These are phyloP conservation scores for Phaeodactylum tricornutum DNA, from an alignment of 108 stramenopile genomes.

Conservation along the genomic window DNA sequence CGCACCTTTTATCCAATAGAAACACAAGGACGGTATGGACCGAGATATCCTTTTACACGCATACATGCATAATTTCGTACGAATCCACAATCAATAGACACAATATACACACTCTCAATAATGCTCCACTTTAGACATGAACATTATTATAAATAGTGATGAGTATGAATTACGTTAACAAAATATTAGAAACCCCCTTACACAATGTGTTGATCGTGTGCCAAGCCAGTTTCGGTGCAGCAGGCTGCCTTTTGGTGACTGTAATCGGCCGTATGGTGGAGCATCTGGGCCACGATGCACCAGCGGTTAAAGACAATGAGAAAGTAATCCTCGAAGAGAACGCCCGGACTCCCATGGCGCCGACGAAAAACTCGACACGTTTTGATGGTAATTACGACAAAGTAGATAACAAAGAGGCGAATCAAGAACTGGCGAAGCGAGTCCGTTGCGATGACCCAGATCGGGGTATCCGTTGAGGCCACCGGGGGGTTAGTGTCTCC, in stretches of 20 bases:
- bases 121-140: no score
- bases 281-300: constrained; percentile 21
- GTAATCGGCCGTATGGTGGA: constrained; percentile 26
- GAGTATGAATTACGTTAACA: no score
- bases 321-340: constrained; percentile 17
- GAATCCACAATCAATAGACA: no score
- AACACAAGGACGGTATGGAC: no score
- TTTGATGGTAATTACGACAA: background rate
- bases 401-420: constrained; percentile 6
- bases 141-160: no score
- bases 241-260: constrained; percentile 9
- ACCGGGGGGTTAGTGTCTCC: background rate
- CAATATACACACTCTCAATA: no score
- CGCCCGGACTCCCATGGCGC: constrained; percentile 9
- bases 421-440: background rate
- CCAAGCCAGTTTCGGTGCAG: constrained; percentile 26
- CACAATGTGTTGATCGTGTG: no score
- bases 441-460: background rate
- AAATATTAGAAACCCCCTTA: no score
- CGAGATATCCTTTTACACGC: no score
- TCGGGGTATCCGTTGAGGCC: background rate
- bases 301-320: constrained; percentile 11
- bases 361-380: constrained; percentile 12
- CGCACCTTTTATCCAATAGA: no score
- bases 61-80: no score